phyloP scores from a whole-genome alignment of 345 rosid genomes.

The Adansonia digitata region DNA sequence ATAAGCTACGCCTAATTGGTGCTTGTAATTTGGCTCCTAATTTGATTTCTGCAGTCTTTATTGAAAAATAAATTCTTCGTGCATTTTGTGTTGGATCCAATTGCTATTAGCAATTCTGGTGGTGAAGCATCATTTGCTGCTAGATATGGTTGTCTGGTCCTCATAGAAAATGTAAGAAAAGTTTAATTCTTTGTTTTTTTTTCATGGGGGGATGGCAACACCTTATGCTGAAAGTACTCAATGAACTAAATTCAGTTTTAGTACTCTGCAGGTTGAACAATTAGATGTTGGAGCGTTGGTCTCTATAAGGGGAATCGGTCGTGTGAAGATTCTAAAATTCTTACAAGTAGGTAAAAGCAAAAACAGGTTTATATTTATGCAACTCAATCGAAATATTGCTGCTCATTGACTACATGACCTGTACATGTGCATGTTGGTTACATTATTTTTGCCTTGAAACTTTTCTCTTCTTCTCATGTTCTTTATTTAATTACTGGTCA shows the following conservation, averaged over 20 bases:
- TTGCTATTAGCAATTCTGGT: slow-evolving; percentile 46
- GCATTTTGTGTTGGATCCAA: slow-evolving; percentile 75
- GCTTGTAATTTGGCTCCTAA: neutral
- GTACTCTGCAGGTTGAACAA: slow-evolving; percentile 49
- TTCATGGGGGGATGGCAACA: neutral
- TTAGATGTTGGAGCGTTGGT: slow-evolving; percentile 74
- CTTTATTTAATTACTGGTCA: neutral
- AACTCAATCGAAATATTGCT: neutral
- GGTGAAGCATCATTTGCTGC: slow-evolving; percentile 77
- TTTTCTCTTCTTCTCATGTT: neutral
- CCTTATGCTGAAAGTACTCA: neutral
- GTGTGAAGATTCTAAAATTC: slow-evolving; percentile 50
- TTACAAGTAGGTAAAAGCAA: slow-evolving; percentile 37
- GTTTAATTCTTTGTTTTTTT: neutral
- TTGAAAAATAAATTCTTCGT: slow-evolving; percentile 55
- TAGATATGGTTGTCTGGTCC: slow-evolving; percentile 66
- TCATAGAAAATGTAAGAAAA: slow-evolving; percentile 61
- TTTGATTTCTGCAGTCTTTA: slow-evolving; percentile 45
- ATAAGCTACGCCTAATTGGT: neutral
- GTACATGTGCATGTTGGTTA: neutral
- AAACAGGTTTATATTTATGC: neutral
- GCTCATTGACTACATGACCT: neutral
- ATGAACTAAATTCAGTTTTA: slow-evolving; percentile 7
- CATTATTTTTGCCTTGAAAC: neutral
- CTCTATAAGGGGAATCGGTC: slow-evolving; percentile 63